phyloP scores from a whole-genome alignment of 345 rosid species.

The Sapria himalayana region DNA sequence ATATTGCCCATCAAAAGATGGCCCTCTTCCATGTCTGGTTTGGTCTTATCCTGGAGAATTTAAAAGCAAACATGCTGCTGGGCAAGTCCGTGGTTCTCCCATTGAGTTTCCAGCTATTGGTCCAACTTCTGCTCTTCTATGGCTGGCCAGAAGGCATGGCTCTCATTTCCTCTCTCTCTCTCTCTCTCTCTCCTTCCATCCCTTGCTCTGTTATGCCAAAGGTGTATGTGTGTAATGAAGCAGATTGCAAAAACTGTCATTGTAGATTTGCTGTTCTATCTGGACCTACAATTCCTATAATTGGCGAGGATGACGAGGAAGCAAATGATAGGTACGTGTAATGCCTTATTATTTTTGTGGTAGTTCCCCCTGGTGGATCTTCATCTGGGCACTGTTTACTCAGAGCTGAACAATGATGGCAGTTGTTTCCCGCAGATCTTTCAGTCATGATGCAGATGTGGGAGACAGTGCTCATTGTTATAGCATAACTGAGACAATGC shows the following conservation, averaged over 20 bases:
- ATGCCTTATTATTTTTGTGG: too few species aligned
- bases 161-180: slow-evolving; percentile 4
- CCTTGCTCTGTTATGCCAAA: too few species aligned
- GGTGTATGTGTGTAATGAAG: too few species aligned
- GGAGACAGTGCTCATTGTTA: too few species aligned
- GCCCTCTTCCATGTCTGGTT: slow-evolving; percentile 79
- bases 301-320: slow-evolving; percentile 94
- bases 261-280: slow-evolving; percentile 84
- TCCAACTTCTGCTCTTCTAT: slow-evolving; percentile 83
- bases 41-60: slow-evolving; percentile 99
- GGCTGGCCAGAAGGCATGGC: slow-evolving; percentile 85
- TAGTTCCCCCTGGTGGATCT: too few species aligned
- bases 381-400: too few species aligned
- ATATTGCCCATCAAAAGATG: slow-evolving; percentile 75
- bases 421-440: too few species aligned
- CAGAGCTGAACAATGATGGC: too few species aligned
- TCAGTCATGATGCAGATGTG: too few species aligned
- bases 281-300: slow-evolving; percentile 94
- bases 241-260: too few species aligned
- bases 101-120: slow-evolving; percentile 94
- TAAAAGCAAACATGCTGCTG: slow-evolving; percentile 97
- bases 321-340: slow-evolving; percentile 99
- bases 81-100: slow-evolving; percentile 99
- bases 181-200: slow-evolving; percentile 2
- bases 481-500: too few species aligned